Base-by-base conservation (phyloP, 345 rosid genomes). In the Eucalyptus cloeziana region DNA sequence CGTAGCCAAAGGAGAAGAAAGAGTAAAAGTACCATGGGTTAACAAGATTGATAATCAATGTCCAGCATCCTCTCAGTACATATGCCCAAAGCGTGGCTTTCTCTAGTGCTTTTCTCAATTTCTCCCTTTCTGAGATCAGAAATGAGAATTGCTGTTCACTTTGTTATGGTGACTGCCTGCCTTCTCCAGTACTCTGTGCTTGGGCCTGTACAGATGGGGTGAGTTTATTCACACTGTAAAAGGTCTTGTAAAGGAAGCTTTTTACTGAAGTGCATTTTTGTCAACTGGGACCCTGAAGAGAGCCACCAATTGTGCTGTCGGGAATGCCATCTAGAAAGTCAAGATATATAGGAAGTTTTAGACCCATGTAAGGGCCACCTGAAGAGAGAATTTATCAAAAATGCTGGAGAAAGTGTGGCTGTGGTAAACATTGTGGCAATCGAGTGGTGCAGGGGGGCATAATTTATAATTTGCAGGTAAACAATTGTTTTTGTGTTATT, bases 381-480 rank as follows among this genome's bases (percentile, higher is more conserved):
- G 87, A 92, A 94, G 94, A 97, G 98, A 92, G 94, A 91, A 88
- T 90, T 91, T 85, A 96, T 96, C 79, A 94, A 94, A 91, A 98
- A 90, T 98, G 99, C 80, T 98, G 99, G 99, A 93, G 90, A 86
- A 97, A 93, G 91, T 98, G 99, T 93, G 96, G 98, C 64, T 98
- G 99, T 90, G 90, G 90, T 88, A 94, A 92, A 88, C 94, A 85
- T 50, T 98, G 99, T 91, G 96, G 98, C 88, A 98, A 98, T 90
- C 94, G 99, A 86, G 96, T 98, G 49, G 95, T 97, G 90, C 99
- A 98, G 92, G 96, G 95, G 80, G 98, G 99, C 87, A 91, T 97
- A 90, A 94, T 89, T 69, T 92, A 92, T 93, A 94, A 93, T 91
- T 89, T 97, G 88, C 99, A 98, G 98, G 99, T 97, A 31, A 22